Base-by-base conservation (phyloP, 1,284 basidiomycete genomes). In the Heterobasidion occidentale region DNA sequence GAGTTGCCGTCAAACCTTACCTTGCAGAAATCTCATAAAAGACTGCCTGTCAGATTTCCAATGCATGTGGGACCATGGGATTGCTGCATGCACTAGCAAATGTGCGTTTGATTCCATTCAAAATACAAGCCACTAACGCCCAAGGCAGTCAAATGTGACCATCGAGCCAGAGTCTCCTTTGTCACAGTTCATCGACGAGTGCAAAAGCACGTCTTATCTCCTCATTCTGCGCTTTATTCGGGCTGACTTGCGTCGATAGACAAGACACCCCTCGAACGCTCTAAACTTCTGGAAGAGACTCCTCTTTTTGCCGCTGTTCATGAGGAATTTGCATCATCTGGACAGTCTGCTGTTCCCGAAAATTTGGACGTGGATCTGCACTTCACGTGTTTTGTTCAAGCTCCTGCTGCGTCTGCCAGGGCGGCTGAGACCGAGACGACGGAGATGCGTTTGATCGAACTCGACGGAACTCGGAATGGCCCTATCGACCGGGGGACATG, bases 51-150 rank as follows among this genome's bases (percentile, higher is more conserved):
- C 56, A 92, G 90, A 93, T 94, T 58, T 70, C 77, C 1, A 94
- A 94, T 66, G 92, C 93, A 0, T 95, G 93, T 64, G 93, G 93
- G 2, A 94, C 92, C 0, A 94, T 95, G 64, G 93, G 86, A 0
- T 74, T 96, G 8, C 74, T 96, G 12, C 93, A 96, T 66, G 83
- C 90, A 4, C 67, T 93, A 50, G 79, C 79, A 17, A 93, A 93
- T 64, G 86, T 88, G 59, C 61, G 81, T 68, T 27, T n/a, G 3
- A 19, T 15, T 20, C 9, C 33, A 9, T 47, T 19, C 36, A 46
- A 11, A 15, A 36, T 51, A 34, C 45, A 14, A 11, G 17, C 7
- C 3, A n/a, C 20, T 48, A 47, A 47, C 2, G 45, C 19, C n/a
- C n/a, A 15, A 20, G 19, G 19, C 50, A 90, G 88, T 79, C 84